Conservation (phyloP, 1,139 yeast species). For the Magnusiomyces fungicola region DNA sequence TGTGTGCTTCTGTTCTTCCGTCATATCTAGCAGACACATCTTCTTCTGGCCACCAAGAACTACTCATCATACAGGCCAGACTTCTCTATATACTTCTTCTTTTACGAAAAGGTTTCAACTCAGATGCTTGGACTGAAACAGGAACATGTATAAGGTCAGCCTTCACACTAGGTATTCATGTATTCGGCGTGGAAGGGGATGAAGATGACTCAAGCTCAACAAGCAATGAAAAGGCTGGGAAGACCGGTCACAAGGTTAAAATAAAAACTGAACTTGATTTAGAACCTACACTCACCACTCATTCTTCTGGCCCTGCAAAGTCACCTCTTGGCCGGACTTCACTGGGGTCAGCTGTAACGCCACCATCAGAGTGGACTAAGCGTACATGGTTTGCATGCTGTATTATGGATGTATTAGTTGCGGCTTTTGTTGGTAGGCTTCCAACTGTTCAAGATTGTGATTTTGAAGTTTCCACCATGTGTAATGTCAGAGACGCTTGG, state of each 20-base stretch:
- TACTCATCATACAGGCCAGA: background rate
- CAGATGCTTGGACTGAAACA: background rate
- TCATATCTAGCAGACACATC: background rate
- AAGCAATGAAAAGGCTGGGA: background rate
- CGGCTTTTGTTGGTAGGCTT: conserved; percentile 18
- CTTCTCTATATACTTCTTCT: background rate
- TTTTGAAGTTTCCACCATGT: conserved; percentile 15
- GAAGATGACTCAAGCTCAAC: background rate
- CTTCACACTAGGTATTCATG: background rate
- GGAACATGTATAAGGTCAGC: background rate
- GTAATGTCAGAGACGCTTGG: conserved; percentile 13
- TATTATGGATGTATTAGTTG: conserved; percentile 19
- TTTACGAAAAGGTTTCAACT: background rate
- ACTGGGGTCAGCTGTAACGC: background rate
- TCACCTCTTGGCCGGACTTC: background rate
- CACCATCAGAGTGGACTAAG: conserved; percentile 10
- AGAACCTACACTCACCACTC: background rate
- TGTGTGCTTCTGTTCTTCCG: background rate
- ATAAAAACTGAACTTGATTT: background rate
- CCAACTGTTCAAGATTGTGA: conserved; percentile 17
- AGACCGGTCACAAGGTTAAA: background rate
- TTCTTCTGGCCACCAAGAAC: background rate
- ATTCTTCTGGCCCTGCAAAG: background rate
- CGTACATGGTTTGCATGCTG: conserved; percentile 22
- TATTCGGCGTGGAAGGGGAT: background rate